phyloP scores from a whole-genome alignment of 2,329 filamentous ascomycete species.

The Ascomycota sp. region DNA sequence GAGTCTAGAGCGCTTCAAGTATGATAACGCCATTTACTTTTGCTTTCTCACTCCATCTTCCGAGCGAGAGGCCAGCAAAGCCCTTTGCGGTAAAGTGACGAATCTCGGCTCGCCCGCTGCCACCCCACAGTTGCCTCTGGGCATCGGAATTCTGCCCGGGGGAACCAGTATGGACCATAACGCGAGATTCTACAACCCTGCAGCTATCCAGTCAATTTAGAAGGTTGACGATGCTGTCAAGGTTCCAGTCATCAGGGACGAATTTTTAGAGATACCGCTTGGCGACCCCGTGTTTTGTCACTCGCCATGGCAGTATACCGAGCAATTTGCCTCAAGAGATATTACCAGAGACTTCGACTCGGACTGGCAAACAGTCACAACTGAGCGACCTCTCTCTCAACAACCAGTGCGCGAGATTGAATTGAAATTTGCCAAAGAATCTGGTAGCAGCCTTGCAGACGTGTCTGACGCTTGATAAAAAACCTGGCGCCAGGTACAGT shows the following conservation, averaged over 20 bases:
- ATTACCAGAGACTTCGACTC: constrained; percentile 6
- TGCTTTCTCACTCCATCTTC: constrained; percentile 16
- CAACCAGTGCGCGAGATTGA: constrained; percentile 6
- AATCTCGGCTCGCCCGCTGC: constrained; percentile 4
- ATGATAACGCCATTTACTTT: constrained; percentile 19
- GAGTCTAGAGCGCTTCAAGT: constrained; percentile 23
- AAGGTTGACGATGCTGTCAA: constrained; percentile 19
- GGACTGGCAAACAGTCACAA: constrained; percentile 18
- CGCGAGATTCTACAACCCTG: constrained; percentile 15
- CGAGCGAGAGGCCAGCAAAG: constrained; percentile 22
- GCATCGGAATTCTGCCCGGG: background rate
- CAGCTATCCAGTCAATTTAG: constrained; percentile 18
- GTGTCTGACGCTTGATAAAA: constrained; percentile 16
- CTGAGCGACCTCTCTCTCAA: constrained; percentile 9
- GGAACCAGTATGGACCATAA: constrained; percentile 1
- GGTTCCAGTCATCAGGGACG: constrained; percentile 11
- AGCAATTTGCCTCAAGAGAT: too few species aligned
- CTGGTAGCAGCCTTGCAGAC: constrained; percentile 24
- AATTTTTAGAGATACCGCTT: too few species aligned
- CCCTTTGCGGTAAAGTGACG: constrained; percentile 12
- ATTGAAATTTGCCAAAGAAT: constrained; percentile 8
- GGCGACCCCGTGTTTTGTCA: too few species aligned
- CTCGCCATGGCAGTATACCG: too few species aligned
- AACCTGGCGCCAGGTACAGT: constrained; percentile 2
- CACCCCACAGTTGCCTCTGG: background rate